These are phyloP conservation scores for Paecilomyces sp. DNA, from an alignment of 2,329 filamentous ascomycete species.

Conservation along the genomic window DNA sequence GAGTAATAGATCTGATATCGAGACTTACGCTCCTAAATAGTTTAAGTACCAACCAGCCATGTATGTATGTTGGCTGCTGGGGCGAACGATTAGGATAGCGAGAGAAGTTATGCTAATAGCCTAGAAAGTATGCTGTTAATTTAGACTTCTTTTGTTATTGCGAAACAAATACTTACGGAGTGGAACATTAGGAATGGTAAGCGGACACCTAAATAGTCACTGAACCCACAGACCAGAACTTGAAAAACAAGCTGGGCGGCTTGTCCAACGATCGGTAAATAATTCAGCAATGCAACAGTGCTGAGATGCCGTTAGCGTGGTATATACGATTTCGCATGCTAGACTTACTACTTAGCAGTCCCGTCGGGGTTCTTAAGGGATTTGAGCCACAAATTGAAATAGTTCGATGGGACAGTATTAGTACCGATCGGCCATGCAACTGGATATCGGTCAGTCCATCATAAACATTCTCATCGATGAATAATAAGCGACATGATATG, in stretches of 20 bases:
- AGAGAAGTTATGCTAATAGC: background rate
- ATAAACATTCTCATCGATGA: background rate
- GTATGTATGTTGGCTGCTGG: background rate
- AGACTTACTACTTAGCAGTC: background rate
- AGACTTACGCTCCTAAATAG: background rate
- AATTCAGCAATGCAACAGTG: background rate
- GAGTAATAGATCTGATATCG: background rate
- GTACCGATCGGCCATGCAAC: background rate
- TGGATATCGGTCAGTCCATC: background rate
- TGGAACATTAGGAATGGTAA: background rate
- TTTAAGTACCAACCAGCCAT: background rate
- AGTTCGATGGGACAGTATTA: background rate
- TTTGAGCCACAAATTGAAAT: background rate
- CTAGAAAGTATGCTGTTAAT: background rate
- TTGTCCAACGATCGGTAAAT: background rate
- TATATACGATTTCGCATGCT: background rate
- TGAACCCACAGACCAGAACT: background rate
- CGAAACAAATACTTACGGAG: background rate
- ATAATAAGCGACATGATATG: background rate
- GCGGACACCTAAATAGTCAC: background rate
- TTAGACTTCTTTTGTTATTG: background rate
- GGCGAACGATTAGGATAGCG: background rate
- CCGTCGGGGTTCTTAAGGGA: background rate
- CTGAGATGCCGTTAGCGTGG: background rate
- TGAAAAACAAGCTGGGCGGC: background rate